These are phyloP conservation scores for Stylosanthes scabra DNA, from an alignment of 331 rosid species.

Conservation along the genomic window DNA sequence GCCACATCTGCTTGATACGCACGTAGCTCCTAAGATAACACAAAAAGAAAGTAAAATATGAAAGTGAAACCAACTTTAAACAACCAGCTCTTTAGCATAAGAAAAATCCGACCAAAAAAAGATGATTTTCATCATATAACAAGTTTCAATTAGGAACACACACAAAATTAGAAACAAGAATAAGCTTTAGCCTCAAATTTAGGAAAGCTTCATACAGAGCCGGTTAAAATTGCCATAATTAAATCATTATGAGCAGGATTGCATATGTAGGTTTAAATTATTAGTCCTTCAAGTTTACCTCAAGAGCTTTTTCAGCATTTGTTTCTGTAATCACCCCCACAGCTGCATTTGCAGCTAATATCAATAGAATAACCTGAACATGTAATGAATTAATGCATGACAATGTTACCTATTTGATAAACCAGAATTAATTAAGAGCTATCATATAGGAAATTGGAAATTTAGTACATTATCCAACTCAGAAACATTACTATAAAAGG, in stretches of 20 bases:
- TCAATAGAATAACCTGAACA: slow-evolving; percentile 88
- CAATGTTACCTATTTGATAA: slow-evolving; percentile 26
- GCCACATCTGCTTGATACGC: slow-evolving; percentile 99
- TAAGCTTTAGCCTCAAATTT: slow-evolving; percentile 20
- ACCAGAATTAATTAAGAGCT: slow-evolving; percentile 3
- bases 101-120: slow-evolving; percentile 20
- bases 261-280: slow-evolving; percentile 21
- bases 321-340: slow-evolving; percentile 99
- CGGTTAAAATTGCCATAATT: slow-evolving; percentile 17
- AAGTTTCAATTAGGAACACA: slow-evolving; percentile 19
- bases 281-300: slow-evolving; percentile 59
- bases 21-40: slow-evolving; percentile 78
- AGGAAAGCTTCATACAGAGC: slow-evolving; percentile 20
- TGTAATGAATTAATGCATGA: slow-evolving; percentile 25
- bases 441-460: neutral
- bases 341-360: slow-evolving; percentile 97
- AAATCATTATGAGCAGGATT: slow-evolving; percentile 26
- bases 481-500: slow-evolving; percentile 16
- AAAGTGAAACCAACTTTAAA: slow-evolving; percentile 39
- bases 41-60: slow-evolving; percentile 32
- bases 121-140: slow-evolving; percentile 29
- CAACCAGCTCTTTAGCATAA: neutral
- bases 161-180: slow-evolving; percentile 24
- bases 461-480: neutral
- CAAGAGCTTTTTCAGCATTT: slow-evolving; percentile 99